Base-by-base conservation (phyloP, 305 asterid genomes). In the Fraxinus floribunda region DNA sequence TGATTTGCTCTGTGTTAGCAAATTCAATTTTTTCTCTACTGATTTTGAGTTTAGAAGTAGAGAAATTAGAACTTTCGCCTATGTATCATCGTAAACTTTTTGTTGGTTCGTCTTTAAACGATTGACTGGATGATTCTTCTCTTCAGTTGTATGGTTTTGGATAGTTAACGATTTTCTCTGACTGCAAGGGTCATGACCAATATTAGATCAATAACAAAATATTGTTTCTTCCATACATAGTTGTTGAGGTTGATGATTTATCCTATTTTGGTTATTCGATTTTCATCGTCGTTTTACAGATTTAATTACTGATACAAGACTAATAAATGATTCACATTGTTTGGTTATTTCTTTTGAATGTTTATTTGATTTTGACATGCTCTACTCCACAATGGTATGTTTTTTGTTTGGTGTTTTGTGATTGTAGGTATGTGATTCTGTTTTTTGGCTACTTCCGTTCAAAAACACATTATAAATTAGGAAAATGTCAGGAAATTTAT, bases 11-110 rank as follows among this genome's bases (percentile, higher is more conserved):
- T 60, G 89, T 78, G 80, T 62, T 76, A 76, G 86, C 88, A 49
- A 75, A 80, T 79, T 79, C 83, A 11, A 32, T 32, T 71, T 60
- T 9, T 70, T 79, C 84, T 84, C 86, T 83, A 49, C 91, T 86
- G 86, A 55, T 55, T 55, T 55, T 55, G 91, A 75, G 80, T 38
- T 77, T 82, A 68, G 81, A 81, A 85, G 85, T 85, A 88, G 88
- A 86, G 89, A 55, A 55, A 55, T 55, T 20, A 36, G 52, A 80
- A 75, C 76, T 64, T 1, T 5, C 77, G 16, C 6, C 34, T 30
- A 20, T 81, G 85, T 82, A 85, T 78, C 81, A 83, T 85, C 81
- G 41, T 83, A 74, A 80, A 35, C 77, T 68, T 52, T 39, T 68
- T n/a, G 3, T 77, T 80, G 76, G 85, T 82, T 11, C 24, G 11